These are phyloP conservation scores for Amylostereum areolatum DNA, from an alignment of 1,284 basidiomycete genomes.

Conservation along the genomic window DNA sequence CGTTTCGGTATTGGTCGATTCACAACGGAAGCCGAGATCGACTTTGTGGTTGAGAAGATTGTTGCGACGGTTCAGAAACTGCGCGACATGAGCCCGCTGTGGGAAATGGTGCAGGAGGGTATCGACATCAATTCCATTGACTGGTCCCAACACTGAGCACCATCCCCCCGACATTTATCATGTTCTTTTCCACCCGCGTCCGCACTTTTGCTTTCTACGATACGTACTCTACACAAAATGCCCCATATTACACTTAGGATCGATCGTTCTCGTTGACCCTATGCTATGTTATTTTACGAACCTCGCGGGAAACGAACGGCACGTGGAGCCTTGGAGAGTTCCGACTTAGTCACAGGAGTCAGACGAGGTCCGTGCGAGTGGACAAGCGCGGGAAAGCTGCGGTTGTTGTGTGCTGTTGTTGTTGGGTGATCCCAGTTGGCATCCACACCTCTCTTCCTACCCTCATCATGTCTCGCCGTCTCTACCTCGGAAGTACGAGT, in stretches of 20 bases:
- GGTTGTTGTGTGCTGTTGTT: background rate
- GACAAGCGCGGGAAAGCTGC: background rate
- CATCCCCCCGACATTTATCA: too few relatives aligned
- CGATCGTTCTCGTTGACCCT: too few relatives aligned
- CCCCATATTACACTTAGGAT: too few relatives aligned
- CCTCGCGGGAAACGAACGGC: too few relatives aligned
- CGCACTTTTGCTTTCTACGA: too few relatives aligned
- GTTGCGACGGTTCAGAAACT: slow-evolving; percentile 75
- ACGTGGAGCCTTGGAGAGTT: too few relatives aligned
- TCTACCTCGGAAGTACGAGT: slow-evolving; percentile 75
- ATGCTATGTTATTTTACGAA: too few relatives aligned
- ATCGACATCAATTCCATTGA: slow-evolving; percentile 92
- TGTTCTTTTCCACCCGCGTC: too few relatives aligned
- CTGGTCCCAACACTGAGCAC: slow-evolving; percentile 70
- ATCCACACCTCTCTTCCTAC: slow-evolving; percentile 29
- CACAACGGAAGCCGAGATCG: slow-evolving; percentile 96
- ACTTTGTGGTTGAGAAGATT: slow-evolving; percentile 90
- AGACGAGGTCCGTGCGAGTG: slow-evolving; percentile 4
- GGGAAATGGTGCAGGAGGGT: slow-evolving; percentile 99
- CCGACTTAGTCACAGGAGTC: too few relatives aligned
- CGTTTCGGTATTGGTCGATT: slow-evolving; percentile 98
- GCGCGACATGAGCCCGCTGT: slow-evolving; percentile 83
- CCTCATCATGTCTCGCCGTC: slow-evolving; percentile 67
- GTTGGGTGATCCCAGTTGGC: slow-evolving; percentile 2
- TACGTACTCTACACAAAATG: too few relatives aligned